Conservation (phyloP, 2,329 filamentous ascomycete species). For the Penicillium verrucosum region DNA sequence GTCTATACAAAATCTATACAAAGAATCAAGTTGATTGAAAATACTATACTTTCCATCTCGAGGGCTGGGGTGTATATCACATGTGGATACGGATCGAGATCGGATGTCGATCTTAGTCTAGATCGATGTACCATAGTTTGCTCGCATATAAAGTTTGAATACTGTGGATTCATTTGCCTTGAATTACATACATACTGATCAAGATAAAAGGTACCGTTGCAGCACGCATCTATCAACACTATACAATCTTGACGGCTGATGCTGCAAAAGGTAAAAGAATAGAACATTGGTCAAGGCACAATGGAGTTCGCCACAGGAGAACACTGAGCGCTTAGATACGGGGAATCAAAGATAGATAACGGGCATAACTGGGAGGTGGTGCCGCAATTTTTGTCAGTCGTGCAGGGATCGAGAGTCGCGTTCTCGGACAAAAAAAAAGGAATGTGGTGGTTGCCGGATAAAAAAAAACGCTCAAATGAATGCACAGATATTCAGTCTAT, state of each 20-base stretch:
- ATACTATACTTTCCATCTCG: too few relatives aligned
- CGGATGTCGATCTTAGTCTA: neutral
- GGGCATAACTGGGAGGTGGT: slow-evolving; percentile 3
- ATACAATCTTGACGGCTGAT: slow-evolving; percentile 3
- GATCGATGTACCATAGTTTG: neutral
- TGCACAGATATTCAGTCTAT: slow-evolving; percentile 20
- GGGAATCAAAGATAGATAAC: slow-evolving; percentile 21
- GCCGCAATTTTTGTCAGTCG: slow-evolving; percentile 12
- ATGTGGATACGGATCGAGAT: neutral
- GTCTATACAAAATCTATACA: too few relatives aligned
- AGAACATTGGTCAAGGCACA: slow-evolving; percentile 10
- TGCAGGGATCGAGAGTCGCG: slow-evolving; percentile 11
- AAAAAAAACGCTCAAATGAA: slow-evolving; percentile 8
- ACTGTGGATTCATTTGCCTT: slow-evolving; percentile 11
- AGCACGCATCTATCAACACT: slow-evolving; percentile 2
- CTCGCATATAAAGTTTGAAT: neutral
- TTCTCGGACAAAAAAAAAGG: slow-evolving; percentile 12
- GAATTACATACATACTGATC: slow-evolving; percentile 29
- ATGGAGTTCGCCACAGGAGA: neutral
- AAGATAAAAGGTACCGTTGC: slow-evolving; percentile 7
- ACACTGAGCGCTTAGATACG: slow-evolving; percentile 13
- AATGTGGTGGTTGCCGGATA: slow-evolving; percentile 18
- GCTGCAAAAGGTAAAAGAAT: slow-evolving; percentile 5
- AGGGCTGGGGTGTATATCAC: too few relatives aligned
- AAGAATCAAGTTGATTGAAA: too few relatives aligned